Percentiles rank a stretch among this genome's conserved stretches.
phyloP scores from a whole-genome alignment of 768 basidiomycete genomes.

The Naganishia vaughanmartiniae region DNA sequence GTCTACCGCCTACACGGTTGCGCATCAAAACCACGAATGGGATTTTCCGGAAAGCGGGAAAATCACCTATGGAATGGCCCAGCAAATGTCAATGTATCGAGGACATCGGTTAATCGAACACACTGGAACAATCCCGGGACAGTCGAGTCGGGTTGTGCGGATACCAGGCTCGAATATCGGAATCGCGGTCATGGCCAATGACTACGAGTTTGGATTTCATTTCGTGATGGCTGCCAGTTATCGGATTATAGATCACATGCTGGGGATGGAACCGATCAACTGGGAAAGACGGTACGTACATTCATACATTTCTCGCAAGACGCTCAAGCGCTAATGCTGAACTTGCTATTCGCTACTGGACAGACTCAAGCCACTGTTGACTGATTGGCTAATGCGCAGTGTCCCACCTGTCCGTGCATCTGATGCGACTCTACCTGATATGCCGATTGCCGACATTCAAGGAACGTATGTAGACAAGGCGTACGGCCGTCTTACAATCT shows the following conservation, averaged over 20 bases:
- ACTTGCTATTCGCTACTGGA: too few species aligned
- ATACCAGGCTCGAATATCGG: slow-evolving; percentile 39
- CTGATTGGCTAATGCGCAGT: too few species aligned
- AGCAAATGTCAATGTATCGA: slow-evolving; percentile 38
- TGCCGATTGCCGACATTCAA: too few species aligned
- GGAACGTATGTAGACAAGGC: too few species aligned
- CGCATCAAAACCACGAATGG: neutral
- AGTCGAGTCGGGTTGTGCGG: slow-evolving; percentile 33
- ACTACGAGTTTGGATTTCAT: slow-evolving; percentile 25
- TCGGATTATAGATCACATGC: slow-evolving; percentile 25
- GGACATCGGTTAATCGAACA: slow-evolving; percentile 39
- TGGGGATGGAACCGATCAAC: slow-evolving; percentile 28
- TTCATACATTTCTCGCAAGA: too few species aligned
- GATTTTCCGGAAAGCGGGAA: neutral
- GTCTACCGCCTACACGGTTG: slow-evolving; percentile 9
- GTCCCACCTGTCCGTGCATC: too few species aligned
- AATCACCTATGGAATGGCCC: slow-evolving; percentile 41
- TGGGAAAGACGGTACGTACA: slow-evolving; percentile 32
- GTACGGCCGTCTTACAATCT: too few species aligned
- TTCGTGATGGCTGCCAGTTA: slow-evolving; percentile 24
- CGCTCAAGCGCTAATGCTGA: too few species aligned
- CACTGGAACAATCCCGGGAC: slow-evolving; percentile 41
- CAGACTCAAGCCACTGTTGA: too few species aligned
- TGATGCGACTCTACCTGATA: too few species aligned
- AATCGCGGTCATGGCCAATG: slow-evolving; percentile 42